Conservation (phyloP, 306 rosid genomes). For the Parietaria judaica region DNA sequence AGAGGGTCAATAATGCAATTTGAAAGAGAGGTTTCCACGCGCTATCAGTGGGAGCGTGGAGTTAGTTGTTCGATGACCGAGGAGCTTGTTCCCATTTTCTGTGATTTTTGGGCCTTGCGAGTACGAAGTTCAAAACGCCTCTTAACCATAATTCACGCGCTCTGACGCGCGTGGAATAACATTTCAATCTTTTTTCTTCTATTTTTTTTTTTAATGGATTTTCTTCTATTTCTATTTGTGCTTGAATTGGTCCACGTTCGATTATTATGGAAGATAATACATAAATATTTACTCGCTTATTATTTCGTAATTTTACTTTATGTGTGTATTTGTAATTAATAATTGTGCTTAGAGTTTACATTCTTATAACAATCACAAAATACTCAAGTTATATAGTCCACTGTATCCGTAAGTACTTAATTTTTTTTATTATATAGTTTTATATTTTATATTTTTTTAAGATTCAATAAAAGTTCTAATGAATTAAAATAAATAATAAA, state of each 20-base stretch:
- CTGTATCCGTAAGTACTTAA: no score
- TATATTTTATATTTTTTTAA: no score
- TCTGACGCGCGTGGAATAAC: background rate
- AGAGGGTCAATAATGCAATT: background rate
- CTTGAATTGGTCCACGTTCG: background rate
- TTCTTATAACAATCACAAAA: no score
- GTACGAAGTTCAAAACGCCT: slow-evolving; percentile 9
- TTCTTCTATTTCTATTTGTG: background rate
- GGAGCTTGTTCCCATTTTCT: background rate
- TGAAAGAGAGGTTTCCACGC: background rate
- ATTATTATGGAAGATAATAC: slow-evolving; percentile 2
- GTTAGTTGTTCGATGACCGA: background rate
- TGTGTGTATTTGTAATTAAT: background rate
- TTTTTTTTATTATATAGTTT: no score
- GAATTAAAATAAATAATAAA: no score
- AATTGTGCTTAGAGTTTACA: background rate
- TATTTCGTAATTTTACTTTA: no score
- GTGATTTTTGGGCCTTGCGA: slow-evolving; percentile 8
- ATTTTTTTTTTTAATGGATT: background rate
- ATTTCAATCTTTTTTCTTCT: background rate
- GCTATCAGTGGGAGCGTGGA: background rate
- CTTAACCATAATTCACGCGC: slow-evolving; percentile 11
- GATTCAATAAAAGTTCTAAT: no score
- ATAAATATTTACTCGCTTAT: background rate
- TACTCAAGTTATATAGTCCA: no score